A percentile compares a stretch with the other conserved stretches of the same genome.
Evolutionary conservation across 2,329 filamentous ascomycete species (phyloP).

Genomic region (Neocatenulostroma microsporum): DNA sequence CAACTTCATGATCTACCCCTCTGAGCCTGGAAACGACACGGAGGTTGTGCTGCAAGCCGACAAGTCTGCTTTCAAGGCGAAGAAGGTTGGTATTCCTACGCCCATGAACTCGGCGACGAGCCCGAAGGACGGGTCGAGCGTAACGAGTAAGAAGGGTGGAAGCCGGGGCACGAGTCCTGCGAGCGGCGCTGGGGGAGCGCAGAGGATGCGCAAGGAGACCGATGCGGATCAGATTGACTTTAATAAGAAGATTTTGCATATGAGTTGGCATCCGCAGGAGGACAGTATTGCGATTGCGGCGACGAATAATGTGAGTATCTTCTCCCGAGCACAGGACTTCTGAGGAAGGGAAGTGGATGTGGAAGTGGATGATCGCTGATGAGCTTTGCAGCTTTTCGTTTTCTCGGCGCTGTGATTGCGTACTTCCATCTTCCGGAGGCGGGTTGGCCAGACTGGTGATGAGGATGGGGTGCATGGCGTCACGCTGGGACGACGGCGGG

Average conservation of each 20-base stretch:
- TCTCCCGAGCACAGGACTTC: neutral
- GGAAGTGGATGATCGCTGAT: no score
- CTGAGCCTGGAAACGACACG: slow-evolving; percentile 89
- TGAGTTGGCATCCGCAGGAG: slow-evolving; percentile 99
- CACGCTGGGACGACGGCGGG: no score
- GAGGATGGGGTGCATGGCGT: no score
- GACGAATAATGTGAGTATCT: slow-evolving; percentile 84
- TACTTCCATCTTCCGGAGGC: no score
- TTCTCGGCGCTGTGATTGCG: slow-evolving; percentile 48
- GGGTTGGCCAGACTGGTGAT: no score
- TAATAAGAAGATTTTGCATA: slow-evolving; percentile 99
- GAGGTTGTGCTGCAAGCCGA: slow-evolving; percentile 97
- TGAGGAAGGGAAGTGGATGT: slow-evolving; percentile 15
- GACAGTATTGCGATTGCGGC: slow-evolving; percentile 99
- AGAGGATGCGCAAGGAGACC: slow-evolving; percentile 97
- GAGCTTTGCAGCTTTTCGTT: slow-evolving; percentile 42
- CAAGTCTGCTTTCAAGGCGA: slow-evolving; percentile 98
- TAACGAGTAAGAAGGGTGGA: slow-evolving; percentile 65
- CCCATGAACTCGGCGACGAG: slow-evolving; percentile 79
- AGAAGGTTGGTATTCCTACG: slow-evolving; percentile 97
- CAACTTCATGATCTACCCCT: slow-evolving; percentile 99
- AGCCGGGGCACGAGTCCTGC: slow-evolving; percentile 78
- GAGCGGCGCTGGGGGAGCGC: slow-evolving; percentile 73
- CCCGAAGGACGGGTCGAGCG: slow-evolving; percentile 21
- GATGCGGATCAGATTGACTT: slow-evolving; percentile 99